Percentiles rank a stretch among this genome's conserved stretches.
These are phyloP conservation scores for Kazachstania viticola DNA, from an alignment of 805 yeast genomes.

Conservation along the genomic window DNA sequence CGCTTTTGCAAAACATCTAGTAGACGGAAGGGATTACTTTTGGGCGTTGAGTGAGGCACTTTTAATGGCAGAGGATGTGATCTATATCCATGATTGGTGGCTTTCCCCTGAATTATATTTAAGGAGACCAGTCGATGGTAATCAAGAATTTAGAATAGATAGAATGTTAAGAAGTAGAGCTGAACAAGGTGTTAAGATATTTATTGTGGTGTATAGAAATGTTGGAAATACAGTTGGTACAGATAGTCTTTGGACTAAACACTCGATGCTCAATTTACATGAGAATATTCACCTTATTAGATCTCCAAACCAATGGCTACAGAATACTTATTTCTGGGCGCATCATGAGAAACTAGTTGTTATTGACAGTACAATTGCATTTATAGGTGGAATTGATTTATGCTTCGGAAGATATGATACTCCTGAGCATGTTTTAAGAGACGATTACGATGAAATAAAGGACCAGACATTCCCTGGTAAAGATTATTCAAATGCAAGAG, in stretches of 20 bases:
- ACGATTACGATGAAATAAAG: constrained; percentile 46
- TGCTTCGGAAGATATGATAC: constrained; percentile 96
- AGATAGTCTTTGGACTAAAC: constrained; percentile 90
- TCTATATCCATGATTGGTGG: constrained; percentile 99
- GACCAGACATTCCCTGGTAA: constrained; percentile 82
- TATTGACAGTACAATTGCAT: constrained; percentile 79
- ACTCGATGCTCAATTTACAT: constrained; percentile 75
- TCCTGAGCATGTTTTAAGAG: constrained; percentile 83
- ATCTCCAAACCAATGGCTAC: constrained; percentile 90
- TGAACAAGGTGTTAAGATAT: constrained; percentile 87
- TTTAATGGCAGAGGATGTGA: constrained; percentile 85
- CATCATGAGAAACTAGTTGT: constrained; percentile 92
- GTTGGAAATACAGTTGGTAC: constrained; percentile 89
- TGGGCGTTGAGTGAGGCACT: constrained; percentile 93
- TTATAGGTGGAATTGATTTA: constrained; percentile 89
- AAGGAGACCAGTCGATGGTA: constrained; percentile 90
- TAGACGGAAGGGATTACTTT: constrained; percentile 90
- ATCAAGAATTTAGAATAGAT: constrained; percentile 88
- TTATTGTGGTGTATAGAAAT: constrained; percentile 83
- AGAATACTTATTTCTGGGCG: constrained; percentile 95
- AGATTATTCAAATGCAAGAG: constrained; percentile 93
- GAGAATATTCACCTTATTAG: constrained; percentile 81
- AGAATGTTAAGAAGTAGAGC: constrained; percentile 82
- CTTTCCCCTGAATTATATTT: constrained; percentile 85
- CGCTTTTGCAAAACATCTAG: constrained; percentile 92